Evolutionary conservation across 2,329 filamentous ascomycete genomes (phyloP), one percentile per base, ranked within the genome.

Genomic region (Rutstroemia sydowiana): DNA sequence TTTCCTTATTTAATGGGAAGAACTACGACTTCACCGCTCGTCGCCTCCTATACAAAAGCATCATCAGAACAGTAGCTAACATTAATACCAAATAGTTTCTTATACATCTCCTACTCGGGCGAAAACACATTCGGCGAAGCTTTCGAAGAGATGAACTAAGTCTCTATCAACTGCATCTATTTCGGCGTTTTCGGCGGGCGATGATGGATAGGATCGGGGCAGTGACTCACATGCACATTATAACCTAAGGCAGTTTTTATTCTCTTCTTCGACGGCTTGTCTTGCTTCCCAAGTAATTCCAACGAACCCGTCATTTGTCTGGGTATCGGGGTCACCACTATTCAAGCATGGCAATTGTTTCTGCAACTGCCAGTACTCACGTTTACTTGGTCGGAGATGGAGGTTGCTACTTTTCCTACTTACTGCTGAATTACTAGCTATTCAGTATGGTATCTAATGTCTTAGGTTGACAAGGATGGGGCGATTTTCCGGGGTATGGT

Each of bases 71-170:
- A 23, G 30, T 6, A 41, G 34, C 45, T 48, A 45, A 45, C 34
- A 41, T 26, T 1, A 20, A 23, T 18, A 55, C 45, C 21, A 21
- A 45, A 59, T 45, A 65, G 64, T 31, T 66, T 97, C 78, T 80
- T 98, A 55, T 98, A 98, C 78, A 98, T 98, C 75, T 97, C 92
- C 78, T 87, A 84, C 79, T 97, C 92, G 46, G 93, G 93, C 74
- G 93, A 97, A 82, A 98, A 97, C 80, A 98, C 93, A 51, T 98
- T 98, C 68, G 93, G 93, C 68, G 42, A 40, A 40, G 26, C 43
- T 18, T 20, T 51, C 14, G 48, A 51, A 46, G 48, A 51, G 39
- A 36, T 20, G 32, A 46, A 39, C 36, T 51, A 51, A 51, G 23
- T 26, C 23, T 26, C 23, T 8, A 26, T 26, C 23, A 26, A 45